Evolutionary conservation across 352 stramenopile species (phyloP).

Genomic region (Pythium aphanidermatum): DNA sequence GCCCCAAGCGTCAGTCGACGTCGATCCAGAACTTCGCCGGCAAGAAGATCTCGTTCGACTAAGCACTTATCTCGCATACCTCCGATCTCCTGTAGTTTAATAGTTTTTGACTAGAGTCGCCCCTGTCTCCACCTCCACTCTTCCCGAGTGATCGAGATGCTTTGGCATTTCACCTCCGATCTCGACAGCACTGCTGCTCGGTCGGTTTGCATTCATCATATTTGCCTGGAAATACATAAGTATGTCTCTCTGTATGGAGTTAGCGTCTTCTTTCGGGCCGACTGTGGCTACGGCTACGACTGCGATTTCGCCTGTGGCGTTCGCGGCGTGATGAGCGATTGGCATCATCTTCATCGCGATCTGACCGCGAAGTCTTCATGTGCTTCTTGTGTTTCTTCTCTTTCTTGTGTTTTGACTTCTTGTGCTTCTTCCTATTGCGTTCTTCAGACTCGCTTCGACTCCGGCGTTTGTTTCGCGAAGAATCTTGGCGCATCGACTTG

Average conservation of each 20-base stretch:
- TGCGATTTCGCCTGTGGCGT: neutral
- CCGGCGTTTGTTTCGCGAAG: neutral
- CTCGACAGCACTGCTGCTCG: neutral
- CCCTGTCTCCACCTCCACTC: neutral
- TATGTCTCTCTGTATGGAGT: too few relatives aligned
- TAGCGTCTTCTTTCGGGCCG: too few relatives aligned
- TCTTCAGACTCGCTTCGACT: conserved; percentile 3
- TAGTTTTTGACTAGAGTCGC: conserved; percentile 22
- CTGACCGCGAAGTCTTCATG: conserved; percentile 7
- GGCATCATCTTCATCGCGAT: conserved; percentile 5
- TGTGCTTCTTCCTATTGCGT: neutral
- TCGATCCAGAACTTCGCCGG: conserved; percentile 93
- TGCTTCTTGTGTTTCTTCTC: conserved; percentile 9
- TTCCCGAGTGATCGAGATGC: neutral
- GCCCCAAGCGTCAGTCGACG: conserved; percentile 79
- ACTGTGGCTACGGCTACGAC: conserved; percentile 6
- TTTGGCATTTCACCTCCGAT: neutral
- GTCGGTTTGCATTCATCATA: conserved; percentile 4
- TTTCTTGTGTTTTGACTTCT: conserved; percentile 11
- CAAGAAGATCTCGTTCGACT: conserved; percentile 97
- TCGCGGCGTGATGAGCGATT: neutral
- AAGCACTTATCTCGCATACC: conserved; percentile 21
- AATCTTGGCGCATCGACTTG: neutral
- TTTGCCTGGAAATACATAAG: conserved; percentile 13
- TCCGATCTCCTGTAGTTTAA: conserved; percentile 17